A percentile compares a stretch with the other conserved stretches of the same genome.
These are phyloP conservation scores for Zalaria sp. DNA, from an alignment of 2,329 filamentous ascomycete genomes.

Conservation along the genomic window DNA sequence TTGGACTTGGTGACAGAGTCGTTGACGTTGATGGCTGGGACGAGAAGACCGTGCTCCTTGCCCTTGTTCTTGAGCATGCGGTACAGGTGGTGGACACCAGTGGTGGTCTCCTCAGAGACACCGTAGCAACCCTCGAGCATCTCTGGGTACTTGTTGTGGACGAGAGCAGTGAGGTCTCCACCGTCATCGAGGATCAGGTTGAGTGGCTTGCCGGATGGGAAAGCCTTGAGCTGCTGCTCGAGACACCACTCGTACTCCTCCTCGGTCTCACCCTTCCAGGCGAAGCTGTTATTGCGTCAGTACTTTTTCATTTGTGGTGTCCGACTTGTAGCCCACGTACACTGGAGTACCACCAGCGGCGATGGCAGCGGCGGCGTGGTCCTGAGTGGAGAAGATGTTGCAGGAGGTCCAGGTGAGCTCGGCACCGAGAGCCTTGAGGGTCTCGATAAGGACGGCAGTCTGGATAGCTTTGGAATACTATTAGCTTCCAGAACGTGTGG, in stretches of 20 bases:
- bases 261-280: constrained; percentile 87
- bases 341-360: constrained; percentile 86
- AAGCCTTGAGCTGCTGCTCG: constrained; percentile 92
- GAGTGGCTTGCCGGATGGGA: constrained; percentile 92
- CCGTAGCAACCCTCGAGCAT: constrained; percentile 97
- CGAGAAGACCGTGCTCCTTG: constrained; percentile 57
- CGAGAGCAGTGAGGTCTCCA: constrained; percentile 88
- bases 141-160: constrained; percentile 97
- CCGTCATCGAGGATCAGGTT: constrained; percentile 99
- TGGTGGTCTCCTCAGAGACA: constrained; percentile 99
- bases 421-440: constrained; percentile 81
- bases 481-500: constrained; percentile 5
- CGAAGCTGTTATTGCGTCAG: constrained; percentile 34
- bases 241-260: constrained; percentile 99
- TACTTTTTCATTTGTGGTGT: constrained; percentile 20
- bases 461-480: constrained; percentile 56
- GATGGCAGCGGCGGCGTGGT: constrained; percentile 95
- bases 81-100: constrained; percentile 98
- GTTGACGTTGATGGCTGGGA: constrained; percentile 98
- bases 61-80: constrained; percentile 77
- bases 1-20: constrained; percentile 99
- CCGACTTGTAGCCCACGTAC: constrained; percentile 20
- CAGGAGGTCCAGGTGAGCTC: constrained; percentile 98
- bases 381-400: constrained; percentile 99
- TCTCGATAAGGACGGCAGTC: constrained; percentile 98